phyloP scores from a whole-genome alignment of 2,329 filamentous ascomycete genomes.

The Coniella vitis region DNA sequence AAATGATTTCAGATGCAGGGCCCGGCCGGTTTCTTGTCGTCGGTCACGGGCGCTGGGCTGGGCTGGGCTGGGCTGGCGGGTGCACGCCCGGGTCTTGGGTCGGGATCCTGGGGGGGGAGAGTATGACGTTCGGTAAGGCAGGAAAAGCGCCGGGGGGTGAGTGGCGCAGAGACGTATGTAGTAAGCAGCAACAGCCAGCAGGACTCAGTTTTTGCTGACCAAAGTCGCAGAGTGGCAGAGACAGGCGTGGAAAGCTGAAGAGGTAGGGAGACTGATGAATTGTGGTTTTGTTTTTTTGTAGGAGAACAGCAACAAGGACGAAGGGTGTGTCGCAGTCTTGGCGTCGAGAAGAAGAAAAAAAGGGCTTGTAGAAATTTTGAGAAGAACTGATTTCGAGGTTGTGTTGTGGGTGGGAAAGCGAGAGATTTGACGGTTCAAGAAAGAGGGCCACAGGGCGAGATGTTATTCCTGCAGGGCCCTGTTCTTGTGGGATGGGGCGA shows the following conservation, averaged over 20 bases:
- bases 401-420: background rate
- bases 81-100: background rate
- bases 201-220: background rate
- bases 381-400: background rate
- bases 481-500: slow-evolving; percentile 1
- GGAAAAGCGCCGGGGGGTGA: background rate
- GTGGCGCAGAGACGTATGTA: slow-evolving; percentile 3
- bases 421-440: slow-evolving; percentile 5
- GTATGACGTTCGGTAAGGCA: slow-evolving; percentile 11
- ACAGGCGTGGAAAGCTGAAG: background rate
- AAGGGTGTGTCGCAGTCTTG: too few species aligned
- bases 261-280: too few species aligned
- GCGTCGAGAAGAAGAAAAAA: too few species aligned
- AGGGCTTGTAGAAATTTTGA: background rate
- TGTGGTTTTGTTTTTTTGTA: too few species aligned
- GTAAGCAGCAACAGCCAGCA: background rate
- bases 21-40: slow-evolving; percentile 10
- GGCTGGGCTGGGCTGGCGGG: slow-evolving; percentile 5
- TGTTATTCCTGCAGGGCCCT: slow-evolving; percentile 2
- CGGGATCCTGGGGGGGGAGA: slow-evolving; percentile 7
- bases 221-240: background rate
- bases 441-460: background rate
- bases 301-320: too few species aligned
- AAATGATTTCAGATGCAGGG: slow-evolving; percentile 1
- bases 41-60: background rate